Conservation (phyloP, 768 basidiomycete genomes). For the Sporobolomyces roseus region DNA sequence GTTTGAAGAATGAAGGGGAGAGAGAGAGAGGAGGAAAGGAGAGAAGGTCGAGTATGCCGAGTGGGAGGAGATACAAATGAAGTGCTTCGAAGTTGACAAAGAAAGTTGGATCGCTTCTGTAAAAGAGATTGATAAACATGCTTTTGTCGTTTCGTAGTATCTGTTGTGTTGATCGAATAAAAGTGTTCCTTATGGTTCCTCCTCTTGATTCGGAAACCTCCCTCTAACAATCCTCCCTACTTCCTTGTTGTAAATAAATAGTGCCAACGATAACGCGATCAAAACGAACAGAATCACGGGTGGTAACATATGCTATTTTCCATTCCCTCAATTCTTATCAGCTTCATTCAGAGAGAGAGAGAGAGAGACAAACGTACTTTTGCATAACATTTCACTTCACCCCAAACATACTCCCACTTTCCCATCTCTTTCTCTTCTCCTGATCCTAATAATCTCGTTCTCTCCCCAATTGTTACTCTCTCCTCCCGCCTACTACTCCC, state of each 20-base stretch:
- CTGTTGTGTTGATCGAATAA: no score
- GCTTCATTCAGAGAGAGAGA: background rate
- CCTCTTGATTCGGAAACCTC: background rate
- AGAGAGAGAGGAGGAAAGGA: no score
- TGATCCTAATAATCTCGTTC: background rate
- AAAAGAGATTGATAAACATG: no score
- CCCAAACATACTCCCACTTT: slow-evolving; percentile 12
- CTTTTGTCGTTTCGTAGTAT: no score
- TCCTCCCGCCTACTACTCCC: background rate
- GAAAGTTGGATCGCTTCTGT: no score
- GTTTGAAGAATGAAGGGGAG: no score
- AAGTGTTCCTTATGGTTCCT: slow-evolving; percentile 16
- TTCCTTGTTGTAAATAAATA: slow-evolving; percentile 18
- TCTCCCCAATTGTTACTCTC: background rate
- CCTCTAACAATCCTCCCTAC: background rate
- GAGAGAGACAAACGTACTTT: slow-evolving; percentile 12
- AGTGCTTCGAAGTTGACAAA: no score
- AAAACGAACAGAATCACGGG: slow-evolving; percentile 33
- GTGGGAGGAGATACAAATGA: no score
- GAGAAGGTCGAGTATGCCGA: no score
- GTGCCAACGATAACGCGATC: slow-evolving; percentile 18
- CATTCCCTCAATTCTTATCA: background rate
- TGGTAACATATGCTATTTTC: slow-evolving; percentile 30
- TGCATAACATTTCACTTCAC: slow-evolving; percentile 22
- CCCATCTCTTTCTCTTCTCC: background rate